Base-by-base conservation (phyloP, 2,329 filamentous ascomycete species). In the Cladosporium sp. region DNA sequence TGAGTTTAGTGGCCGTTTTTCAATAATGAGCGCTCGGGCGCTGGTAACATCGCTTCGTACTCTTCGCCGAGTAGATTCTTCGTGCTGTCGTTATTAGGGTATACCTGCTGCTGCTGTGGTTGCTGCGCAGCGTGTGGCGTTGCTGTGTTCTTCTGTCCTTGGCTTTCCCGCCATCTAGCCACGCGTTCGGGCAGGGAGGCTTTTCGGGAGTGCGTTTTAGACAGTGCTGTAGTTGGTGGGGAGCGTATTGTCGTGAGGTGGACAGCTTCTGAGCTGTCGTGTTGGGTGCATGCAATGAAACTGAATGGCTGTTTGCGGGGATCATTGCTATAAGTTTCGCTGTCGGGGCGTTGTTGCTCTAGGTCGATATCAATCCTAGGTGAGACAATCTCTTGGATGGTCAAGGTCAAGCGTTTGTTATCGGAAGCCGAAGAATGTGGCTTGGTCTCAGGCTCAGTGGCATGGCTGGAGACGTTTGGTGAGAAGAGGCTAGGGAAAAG, bases 401-500 rank as follows among this genome's bases (percentile, higher is more conserved):
- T 63, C 23, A 56, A 23, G 48, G 60, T 63, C 23, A 56, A 11
- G 8, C 60, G 60, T 14, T 63, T 63, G 10, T 23, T 23, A 18
- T 63, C 60, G 18, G 54, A 43, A 49, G n/a, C 32, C 11, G 49
- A 54, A 26, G 59, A 63, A 6, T 54, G 34, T 25, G 60, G 49
- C 34, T 63, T 56, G 25, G 32, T 46, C 13, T 62, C 59, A 18
- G 32, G 23, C 2, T 30, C 25, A 18, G 46, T 11, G 36, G 25
- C 49, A 36, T 30, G 34, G 25, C 23, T 30, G 11, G 60, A 32
- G 25, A 51, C 16, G 36, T 5, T 46, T 14, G 49, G 32, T 8
- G 67, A 59, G 64, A 74, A 73, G 16, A 74, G 63, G 16, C 64
- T 51, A 1, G 73, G 73, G 60, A 74, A 72, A 59, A 70, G 69